A percentile compares a stretch with the other conserved stretches of the same genome.
phyloP scores from a whole-genome alignment of 768 basidiomycete genomes.

The Tephrocybe sp. region DNA sequence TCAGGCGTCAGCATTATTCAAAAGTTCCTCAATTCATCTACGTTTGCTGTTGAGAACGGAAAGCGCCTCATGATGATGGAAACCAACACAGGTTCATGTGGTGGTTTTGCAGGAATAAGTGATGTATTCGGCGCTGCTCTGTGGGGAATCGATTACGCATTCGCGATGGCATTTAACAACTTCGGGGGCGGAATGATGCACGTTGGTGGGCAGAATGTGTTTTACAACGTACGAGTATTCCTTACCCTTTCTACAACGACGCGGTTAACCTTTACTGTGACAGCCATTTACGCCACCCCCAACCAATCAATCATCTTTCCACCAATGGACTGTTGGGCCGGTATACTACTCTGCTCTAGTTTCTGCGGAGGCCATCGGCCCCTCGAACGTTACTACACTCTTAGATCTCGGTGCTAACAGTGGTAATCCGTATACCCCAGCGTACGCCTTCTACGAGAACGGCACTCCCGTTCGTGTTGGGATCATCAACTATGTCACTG shows the following conservation, averaged over 20 bases:
- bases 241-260: not conserved
- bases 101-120: slow-evolving; percentile 62
- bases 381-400: slow-evolving; percentile 60
- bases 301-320: slow-evolving; percentile 52
- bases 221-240: slow-evolving; percentile 50
- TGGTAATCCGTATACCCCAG: slow-evolving; percentile 49
- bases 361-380: slow-evolving; percentile 67
- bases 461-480: slow-evolving; percentile 59
- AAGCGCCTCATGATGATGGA: slow-evolving; percentile 65
- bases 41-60: slow-evolving; percentile 36
- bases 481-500: slow-evolving; percentile 72
- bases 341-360: slow-evolving; percentile 73
- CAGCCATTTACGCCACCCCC: slow-evolving; percentile 15
- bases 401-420: slow-evolving; percentile 59
- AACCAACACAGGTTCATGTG: slow-evolving; percentile 68
- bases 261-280: not conserved
- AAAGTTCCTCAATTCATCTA: slow-evolving; percentile 50
- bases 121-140: slow-evolving; percentile 62
- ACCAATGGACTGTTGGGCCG: slow-evolving; percentile 73
- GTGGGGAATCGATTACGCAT: slow-evolving; percentile 60
- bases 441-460: slow-evolving; percentile 76
- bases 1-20: slow-evolving; percentile 47
- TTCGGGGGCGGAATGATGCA: slow-evolving; percentile 51
- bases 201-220: slow-evolving; percentile 60
- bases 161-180: slow-evolving; percentile 56